Evolutionary conservation across 345 rosid genomes (phyloP).

Genomic region (Ricinus communis): DNA sequence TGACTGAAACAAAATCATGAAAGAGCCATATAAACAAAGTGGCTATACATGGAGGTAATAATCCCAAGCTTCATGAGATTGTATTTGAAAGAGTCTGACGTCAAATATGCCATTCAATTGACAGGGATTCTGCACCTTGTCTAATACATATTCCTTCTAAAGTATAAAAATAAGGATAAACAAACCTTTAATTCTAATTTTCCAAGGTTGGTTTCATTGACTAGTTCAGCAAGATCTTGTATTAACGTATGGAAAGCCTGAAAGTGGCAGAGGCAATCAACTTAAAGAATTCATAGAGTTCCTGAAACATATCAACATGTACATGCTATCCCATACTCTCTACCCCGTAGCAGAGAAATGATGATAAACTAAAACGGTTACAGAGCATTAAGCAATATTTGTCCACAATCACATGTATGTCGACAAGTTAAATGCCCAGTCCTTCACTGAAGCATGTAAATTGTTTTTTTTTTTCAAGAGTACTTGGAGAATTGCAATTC

Average conservation of each 20-base stretch:
- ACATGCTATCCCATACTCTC: too few relatives aligned
- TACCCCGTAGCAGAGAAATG: too few relatives aligned
- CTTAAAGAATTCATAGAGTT: conserved; percentile 1
- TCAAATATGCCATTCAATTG: not conserved
- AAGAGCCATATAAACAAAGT: conserved; percentile 11
- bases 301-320: too few relatives aligned
- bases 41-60: not conserved
- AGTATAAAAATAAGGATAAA: conserved; percentile 11
- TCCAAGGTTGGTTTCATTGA: conserved; percentile 28
- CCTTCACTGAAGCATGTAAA: too few relatives aligned
- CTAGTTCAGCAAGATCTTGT: conserved; percentile 44
- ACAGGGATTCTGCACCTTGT: not conserved
- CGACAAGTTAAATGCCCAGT: too few relatives aligned
- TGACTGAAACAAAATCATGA: conserved; percentile 39
- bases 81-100: not conserved
- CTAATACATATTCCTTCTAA: not conserved
- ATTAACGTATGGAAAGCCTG: conserved; percentile 67
- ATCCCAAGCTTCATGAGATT: not conserved
- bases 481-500: not conserved
- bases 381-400: not conserved
- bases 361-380: too few relatives aligned
- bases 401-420: too few relatives aligned
- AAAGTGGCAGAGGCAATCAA: conserved; percentile 20
- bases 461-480: too few relatives aligned
- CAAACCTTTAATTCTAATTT: conserved; percentile 50